phyloP scores from a whole-genome alignment of 2,329 filamentous ascomycete species.

The Trichoderma sp. region DNA sequence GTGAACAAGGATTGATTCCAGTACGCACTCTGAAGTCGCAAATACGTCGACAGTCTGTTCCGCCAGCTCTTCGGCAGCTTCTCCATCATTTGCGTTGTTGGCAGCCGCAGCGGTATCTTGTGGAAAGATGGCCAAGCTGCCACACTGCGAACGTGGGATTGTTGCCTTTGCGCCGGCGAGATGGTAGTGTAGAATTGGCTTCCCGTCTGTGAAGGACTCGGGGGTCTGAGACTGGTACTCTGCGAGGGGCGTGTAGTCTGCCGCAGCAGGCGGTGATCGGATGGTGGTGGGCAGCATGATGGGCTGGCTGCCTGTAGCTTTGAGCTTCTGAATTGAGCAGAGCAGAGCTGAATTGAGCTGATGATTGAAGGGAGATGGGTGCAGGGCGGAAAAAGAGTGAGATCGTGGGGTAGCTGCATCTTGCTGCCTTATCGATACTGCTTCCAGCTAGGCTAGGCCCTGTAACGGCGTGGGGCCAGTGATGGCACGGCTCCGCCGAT shows the following conservation, averaged over 20 bases:
- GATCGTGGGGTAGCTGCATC: constrained; percentile 26
- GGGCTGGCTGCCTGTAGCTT: not conserved
- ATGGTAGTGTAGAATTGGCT: constrained; percentile 70
- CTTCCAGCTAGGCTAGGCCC: not conserved
- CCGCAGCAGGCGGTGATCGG: constrained; percentile 54
- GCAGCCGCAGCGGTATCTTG: constrained; percentile 41
- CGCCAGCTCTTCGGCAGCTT: constrained; percentile 36
- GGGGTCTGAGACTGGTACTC: constrained; percentile 75
- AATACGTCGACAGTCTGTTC: constrained; percentile 58
- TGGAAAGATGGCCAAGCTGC: constrained; percentile 56
- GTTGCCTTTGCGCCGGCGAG: constrained; percentile 58
- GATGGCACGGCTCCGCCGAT: constrained; percentile 15
- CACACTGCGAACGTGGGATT: constrained; percentile 56
- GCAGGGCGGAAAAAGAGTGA: not conserved
- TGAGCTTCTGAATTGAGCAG: not conserved
- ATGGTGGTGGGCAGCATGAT: constrained; percentile 56
- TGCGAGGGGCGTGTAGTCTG: constrained; percentile 64
- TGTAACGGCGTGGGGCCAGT: constrained; percentile 22
- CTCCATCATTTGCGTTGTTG: constrained; percentile 36
- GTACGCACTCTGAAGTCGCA: constrained; percentile 58
- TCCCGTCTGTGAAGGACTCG: constrained; percentile 68
- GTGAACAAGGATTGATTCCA: not conserved
- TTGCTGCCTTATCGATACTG: constrained; percentile 25
- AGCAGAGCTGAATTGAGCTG: not conserved
- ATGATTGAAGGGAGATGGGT: not conserved